Base-by-base conservation (phyloP, 169 alveolate genomes). In the Eimeria falciformis region DNA sequence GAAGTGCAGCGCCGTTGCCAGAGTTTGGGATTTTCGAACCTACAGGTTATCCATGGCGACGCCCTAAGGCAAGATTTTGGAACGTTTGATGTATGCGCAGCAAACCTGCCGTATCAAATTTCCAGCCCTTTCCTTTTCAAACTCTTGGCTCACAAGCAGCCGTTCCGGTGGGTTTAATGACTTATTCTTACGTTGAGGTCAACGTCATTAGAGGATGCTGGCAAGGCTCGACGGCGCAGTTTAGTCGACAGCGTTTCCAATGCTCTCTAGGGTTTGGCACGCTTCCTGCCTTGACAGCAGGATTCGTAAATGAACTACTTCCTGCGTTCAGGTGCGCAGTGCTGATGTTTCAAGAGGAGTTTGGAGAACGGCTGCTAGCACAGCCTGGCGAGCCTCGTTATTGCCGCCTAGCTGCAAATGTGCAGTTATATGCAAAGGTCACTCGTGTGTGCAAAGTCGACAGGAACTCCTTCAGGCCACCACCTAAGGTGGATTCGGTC, bases 401-500 rank as follows among this genome's bases (percentile, higher is more conserved):
- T 93, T 98, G 99, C 79, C 96, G 99, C 81, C 96, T 99, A 91
- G 97, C 99, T 43, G 98, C 98, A 27, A 99, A 99, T 43, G 90
- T 71, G 37, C 37, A 91, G 7, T 69, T 96, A 82, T 99, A 94
- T 94, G 98, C 98, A 77, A 96, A 96, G 82, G 98, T 97, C 23
- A 82, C 96, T 18, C 95, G 98, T 37, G 97, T 97, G 43, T 97
- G 99, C 94, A 99, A 99, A 94, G 99, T 99, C 9, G 96, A 98
- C 27, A 97, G 98, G 94, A 99, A 99, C 75, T 97, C 98, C 93
- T 99, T 99, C 95, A 98, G 97, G 86, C 99, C 99, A 18, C 99
- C 99, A 58, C 99, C 99, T 43, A 98, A 99, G 96, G 99, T 99
- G 0, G 99, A 99, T 95, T 97, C 99, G 79, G 97, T 99, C 95